phyloP scores from a whole-genome alignment of 2,329 filamentous ascomycete genomes.

The Fusarium luffae region DNA sequence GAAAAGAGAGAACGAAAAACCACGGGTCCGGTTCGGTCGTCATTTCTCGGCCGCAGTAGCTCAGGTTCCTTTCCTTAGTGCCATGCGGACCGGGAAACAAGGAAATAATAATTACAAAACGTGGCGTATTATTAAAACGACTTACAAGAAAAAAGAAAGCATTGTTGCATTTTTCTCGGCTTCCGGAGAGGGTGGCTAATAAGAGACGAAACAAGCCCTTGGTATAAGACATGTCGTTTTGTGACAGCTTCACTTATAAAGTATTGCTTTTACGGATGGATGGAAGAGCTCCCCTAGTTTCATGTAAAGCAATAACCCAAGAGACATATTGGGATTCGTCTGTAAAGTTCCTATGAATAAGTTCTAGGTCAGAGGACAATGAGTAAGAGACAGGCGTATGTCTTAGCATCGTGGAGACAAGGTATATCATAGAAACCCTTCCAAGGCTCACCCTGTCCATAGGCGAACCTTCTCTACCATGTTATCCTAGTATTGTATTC shows the following conservation, averaged over 20 bases:
- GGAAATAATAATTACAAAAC: not conserved
- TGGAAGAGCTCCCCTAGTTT: not conserved
- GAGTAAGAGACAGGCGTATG: not conserved
- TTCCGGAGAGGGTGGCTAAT: not conserved
- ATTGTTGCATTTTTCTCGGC: not conserved
- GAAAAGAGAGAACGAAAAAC: not conserved
- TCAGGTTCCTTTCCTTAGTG: not conserved
- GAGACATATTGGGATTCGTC: not conserved
- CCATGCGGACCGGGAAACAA: not conserved
- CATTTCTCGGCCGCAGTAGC: constrained; percentile 1
- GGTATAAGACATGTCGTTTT: not conserved
- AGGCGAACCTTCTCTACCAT: not conserved
- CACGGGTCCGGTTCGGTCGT: not conserved
- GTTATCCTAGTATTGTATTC: not conserved
- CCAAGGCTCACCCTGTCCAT: not conserved
- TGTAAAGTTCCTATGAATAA: not conserved
- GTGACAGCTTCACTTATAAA: not conserved
- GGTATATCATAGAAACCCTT: not conserved
- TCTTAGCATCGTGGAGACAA: not conserved
- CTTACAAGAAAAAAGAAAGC: not conserved
- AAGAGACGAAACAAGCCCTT: not conserved
- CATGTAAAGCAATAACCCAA: too few relatives aligned
- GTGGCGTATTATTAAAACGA: not conserved
- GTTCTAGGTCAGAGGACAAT: not conserved
- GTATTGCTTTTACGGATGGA: not conserved